Evolutionary conservation across 1,139 yeast species (phyloP), one percentile per base, ranked within the genome.

Genomic region (Blastobotrys aristatus): DNA sequence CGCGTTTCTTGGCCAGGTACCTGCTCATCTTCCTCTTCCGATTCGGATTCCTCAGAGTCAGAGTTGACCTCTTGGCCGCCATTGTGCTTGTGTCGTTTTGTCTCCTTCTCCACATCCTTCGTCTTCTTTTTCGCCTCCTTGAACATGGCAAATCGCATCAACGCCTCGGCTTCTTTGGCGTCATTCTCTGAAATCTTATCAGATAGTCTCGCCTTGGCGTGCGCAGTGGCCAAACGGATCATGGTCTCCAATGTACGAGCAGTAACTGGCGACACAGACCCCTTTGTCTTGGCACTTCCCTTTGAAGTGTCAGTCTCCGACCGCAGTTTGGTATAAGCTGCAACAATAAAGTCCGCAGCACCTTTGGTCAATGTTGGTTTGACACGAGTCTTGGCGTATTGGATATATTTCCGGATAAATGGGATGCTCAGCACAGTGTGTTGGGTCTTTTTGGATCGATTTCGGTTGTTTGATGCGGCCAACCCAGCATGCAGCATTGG

Each of bases 191-290:
- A 88, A 18, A 92, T 83, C 2, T 79, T 74, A 57, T 78, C 78
- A 21, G 96, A 84, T 47, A 92, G 73, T 59, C 98, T 75, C 13
- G 92, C 88, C 64, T 92, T 92, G 20, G 99, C 98, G 67, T 92
- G 99, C 0, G 98, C 98, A 1, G 97, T 87, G 1, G 97, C 77
- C 53, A 92, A 73, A 73, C 99, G 95, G 65, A 92, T 92, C 58
- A 92, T 74, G 0, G 99, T 92, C 70, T 92, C 99, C 58, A 92
- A 74, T 2, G 98, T 94, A 80, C 99, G 87, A 20, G 98, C 96
- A 2, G 99, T 92, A 56, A 94, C 88, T 34, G 99, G 98, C 1
- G 96, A 85, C 2, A 44, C 47, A 2, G 47, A 21, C 6, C n/a
- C 10, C 8, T 36, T 29, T 20, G 27, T 31, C 20, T 43, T 41